phyloP scores from a whole-genome alignment of 2,329 filamentous ascomycete genomes.

The Calonectria crousiana region DNA sequence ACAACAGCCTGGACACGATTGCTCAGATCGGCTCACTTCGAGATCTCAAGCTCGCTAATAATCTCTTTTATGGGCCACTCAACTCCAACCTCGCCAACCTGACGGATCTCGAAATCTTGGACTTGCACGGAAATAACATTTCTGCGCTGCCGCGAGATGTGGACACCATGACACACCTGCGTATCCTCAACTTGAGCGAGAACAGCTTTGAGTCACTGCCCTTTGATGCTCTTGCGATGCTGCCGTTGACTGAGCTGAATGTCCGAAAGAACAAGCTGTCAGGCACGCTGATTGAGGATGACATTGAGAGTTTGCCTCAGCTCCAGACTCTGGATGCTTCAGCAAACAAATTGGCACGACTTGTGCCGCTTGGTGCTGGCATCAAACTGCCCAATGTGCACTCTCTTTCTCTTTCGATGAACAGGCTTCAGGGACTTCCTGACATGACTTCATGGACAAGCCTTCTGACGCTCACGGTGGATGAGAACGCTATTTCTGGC shows the following conservation, averaged over 20 bases:
- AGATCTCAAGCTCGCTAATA: constrained; percentile 86
- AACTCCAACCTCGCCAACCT: constrained; percentile 74
- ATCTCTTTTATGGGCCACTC: constrained; percentile 77
- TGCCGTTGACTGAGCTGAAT: constrained; percentile 80
- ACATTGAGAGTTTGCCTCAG: constrained; percentile 68
- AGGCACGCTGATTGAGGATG: constrained; percentile 76
- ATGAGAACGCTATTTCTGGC: constrained; percentile 82
- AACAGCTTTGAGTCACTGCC: constrained; percentile 81
- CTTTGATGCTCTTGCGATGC: constrained; percentile 73
- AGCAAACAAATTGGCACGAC: constrained; percentile 76
- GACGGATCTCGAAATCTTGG: constrained; percentile 79
- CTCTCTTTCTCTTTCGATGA: constrained; percentile 82
- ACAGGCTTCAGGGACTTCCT: constrained; percentile 80
- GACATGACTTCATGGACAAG: constrained; percentile 80
- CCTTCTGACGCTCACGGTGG: constrained; percentile 79
- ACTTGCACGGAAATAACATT: constrained; percentile 85
- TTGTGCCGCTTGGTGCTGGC: constrained; percentile 57
- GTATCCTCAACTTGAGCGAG: constrained; percentile 82
- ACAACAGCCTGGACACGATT: constrained; percentile 78
- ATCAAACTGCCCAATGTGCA: constrained; percentile 79
- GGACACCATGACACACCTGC: constrained; percentile 75
- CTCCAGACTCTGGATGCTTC: constrained; percentile 84
- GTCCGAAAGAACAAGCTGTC: constrained; percentile 83
- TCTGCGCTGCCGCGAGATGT: constrained; percentile 76
- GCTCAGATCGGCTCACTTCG: constrained; percentile 78